Base-by-base conservation (phyloP, 2,329 filamentous ascomycete species). In the Huntiella bhutanensis region DNA sequence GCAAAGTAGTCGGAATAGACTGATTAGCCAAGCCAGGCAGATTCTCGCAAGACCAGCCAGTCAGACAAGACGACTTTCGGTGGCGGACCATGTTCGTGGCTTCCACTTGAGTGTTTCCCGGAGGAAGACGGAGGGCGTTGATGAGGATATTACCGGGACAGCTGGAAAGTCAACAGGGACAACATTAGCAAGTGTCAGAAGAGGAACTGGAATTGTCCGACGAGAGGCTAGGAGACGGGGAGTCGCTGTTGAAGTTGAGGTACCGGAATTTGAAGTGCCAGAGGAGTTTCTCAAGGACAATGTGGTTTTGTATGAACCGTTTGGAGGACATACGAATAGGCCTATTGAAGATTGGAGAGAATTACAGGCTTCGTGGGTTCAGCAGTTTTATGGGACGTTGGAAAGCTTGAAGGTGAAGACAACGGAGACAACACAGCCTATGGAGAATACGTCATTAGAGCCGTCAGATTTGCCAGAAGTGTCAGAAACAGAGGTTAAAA, bases 361-460 rank as follows among this genome's bases (percentile, higher is more conserved):
- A 13, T 12, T 50, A 33, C 45, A 47, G 34, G 45, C 49, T 4
- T 48, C 45, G 8, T 48, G 49, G 45, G 33, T 50, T 11, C 49
- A 50, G 22, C 45, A 50, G 33, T 48, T 41, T 28, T 50, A 50
- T 33, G 15, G 10, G 11, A 34, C 10, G n/a, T 35, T n/a, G 6
- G 8, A 33, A 19, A 43, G 41, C 15, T 19, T 15, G 32, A 34
- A 5, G 13, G 17, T 3, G 15, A 7, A 10, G 7, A 34, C n/a
- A 4, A 28, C 10, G 17, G n/a, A n/a, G 3, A 8, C 32, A 16
- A 8, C 34, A 36, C 34, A n/a, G 12, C 11, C 15, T 7, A 11
- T 10, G 5, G 41, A 34, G n/a, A 17, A 34, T 17, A 8, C 28
- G 2, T 10, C 22, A 28, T 28, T 28, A 16, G 41, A 43, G 41